These are phyloP conservation scores for Lentinula aciculospora DNA, from an alignment of 768 basidiomycete species.

Conservation along the genomic window DNA sequence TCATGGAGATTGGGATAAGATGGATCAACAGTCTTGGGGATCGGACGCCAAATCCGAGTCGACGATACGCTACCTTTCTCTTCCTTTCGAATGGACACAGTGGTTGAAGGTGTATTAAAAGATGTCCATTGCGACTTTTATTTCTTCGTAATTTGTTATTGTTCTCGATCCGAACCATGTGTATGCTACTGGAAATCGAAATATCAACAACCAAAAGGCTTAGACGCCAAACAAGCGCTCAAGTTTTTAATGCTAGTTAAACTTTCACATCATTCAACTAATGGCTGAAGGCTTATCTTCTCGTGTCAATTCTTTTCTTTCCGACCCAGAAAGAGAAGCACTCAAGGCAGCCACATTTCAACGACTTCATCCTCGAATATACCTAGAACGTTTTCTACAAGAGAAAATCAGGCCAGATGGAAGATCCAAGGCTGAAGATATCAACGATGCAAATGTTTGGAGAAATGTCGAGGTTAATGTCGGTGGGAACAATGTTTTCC, in stretches of 20 bases:
- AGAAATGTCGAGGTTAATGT: conserved; percentile 73
- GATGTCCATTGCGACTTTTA: neutral
- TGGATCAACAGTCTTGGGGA: no score
- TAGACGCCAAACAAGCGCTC: no score
- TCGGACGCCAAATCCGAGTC: no score
- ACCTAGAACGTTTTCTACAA: conserved; percentile 80
- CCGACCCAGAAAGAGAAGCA: conserved; percentile 16
- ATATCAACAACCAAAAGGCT: no score
- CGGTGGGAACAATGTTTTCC: conserved; percentile 43
- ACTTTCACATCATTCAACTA: no score
- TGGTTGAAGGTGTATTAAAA: neutral
- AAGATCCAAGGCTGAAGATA: conserved; percentile 23
- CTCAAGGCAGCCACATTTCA: conserved; percentile 66
- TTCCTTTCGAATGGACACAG: no score
- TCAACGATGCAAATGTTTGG: conserved; percentile 48
- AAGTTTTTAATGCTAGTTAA: no score
- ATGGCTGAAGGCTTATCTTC: neutral
- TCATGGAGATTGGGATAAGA: no score
- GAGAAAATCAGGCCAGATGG: conserved; percentile 83
- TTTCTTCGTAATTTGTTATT: neutral
- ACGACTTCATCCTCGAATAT: conserved; percentile 82
- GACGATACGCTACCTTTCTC: no score
- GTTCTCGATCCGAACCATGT: neutral
- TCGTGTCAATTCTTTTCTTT: neutral
- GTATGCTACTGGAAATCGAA: neutral